phyloP scores from a whole-genome alignment of 1,139 yeast genomes.

The Saccharomycopsis hybrid region DNA sequence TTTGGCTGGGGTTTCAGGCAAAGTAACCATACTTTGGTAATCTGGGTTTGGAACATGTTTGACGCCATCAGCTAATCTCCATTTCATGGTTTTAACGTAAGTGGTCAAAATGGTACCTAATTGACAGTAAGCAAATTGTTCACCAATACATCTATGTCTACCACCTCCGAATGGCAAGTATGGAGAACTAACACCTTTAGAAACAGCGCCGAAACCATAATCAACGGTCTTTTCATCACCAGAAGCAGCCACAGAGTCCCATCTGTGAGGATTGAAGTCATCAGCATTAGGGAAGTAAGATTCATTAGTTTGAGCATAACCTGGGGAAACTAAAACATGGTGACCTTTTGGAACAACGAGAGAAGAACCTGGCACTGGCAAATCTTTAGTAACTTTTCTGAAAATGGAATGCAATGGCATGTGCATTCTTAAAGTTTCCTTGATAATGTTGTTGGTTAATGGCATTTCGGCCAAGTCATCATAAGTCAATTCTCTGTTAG shows the following conservation, averaged over 20 bases:
- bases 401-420: conserved; percentile 94
- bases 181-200: conserved; percentile 93
- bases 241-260: conserved; percentile 50
- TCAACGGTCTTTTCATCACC: conserved; percentile 58
- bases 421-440: conserved; percentile 92
- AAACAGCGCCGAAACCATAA: conserved; percentile 92
- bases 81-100: conserved; percentile 67
- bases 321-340: conserved; percentile 88
- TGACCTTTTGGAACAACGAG: conserved; percentile 86
- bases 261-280: conserved; percentile 77
- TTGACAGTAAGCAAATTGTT: conserved; percentile 94
- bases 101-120: conserved; percentile 79
- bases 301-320: conserved; percentile 75
- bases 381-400: conserved; percentile 77
- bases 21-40: conserved; percentile 88
- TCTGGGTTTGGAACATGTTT: conserved; percentile 68
- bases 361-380: conserved; percentile 74
- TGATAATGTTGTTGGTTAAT: conserved; percentile 71
- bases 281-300: conserved; percentile 71
- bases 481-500: conserved; percentile 53
- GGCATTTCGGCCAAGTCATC: conserved; percentile 82
- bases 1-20: conserved; percentile 75
- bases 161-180: conserved; percentile 99
- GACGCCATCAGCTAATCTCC: conserved; percentile 57
- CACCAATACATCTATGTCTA: conserved; percentile 98